phyloP scores from a whole-genome alignment of 768 basidiomycete species.

The Mycena metata region DNA sequence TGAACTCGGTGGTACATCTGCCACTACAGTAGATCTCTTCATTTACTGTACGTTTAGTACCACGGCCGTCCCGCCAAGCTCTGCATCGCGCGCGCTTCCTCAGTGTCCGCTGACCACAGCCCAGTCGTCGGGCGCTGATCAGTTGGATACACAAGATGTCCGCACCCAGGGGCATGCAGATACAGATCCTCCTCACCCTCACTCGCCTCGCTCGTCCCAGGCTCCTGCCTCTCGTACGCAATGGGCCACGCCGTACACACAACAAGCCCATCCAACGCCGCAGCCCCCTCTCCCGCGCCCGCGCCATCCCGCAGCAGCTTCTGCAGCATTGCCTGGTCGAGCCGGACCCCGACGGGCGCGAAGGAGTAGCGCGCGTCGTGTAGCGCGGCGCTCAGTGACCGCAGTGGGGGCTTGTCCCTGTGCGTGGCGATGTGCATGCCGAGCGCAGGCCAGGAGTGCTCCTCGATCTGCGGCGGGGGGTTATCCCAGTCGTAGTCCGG shows the following conservation, averaged over 20 bases:
- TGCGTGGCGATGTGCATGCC: conserved; percentile 1
- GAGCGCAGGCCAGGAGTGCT: conserved; percentile 20
- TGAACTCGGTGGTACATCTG: no score
- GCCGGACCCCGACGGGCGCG: neutral
- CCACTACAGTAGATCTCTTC: no score
- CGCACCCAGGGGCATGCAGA: conserved; percentile 14
- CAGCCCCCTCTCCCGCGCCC: neutral
- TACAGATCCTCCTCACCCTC: conserved; percentile 8
- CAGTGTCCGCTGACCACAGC: no score
- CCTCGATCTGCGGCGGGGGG: neutral
- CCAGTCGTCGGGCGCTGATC: conserved; percentile 27
- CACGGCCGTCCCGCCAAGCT: no score
- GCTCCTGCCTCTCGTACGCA: neutral
- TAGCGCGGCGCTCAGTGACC: conserved; percentile 22
- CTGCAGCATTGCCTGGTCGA: neutral
- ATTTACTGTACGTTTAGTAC: no score
- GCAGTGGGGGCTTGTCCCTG: conserved; percentile 1
- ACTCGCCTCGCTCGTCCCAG: no score
- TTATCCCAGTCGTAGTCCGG: neutral
- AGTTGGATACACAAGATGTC: conserved; percentile 16
- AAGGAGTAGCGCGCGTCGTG: conserved; percentile 1
- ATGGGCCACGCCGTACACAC: conserved; percentile 26
- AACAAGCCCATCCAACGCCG: neutral
- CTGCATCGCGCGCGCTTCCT: no score
- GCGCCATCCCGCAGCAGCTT: neutral